Base-by-base conservation (phyloP, 345 rosid species). In the Psidium friedrichsthalianum region DNA sequence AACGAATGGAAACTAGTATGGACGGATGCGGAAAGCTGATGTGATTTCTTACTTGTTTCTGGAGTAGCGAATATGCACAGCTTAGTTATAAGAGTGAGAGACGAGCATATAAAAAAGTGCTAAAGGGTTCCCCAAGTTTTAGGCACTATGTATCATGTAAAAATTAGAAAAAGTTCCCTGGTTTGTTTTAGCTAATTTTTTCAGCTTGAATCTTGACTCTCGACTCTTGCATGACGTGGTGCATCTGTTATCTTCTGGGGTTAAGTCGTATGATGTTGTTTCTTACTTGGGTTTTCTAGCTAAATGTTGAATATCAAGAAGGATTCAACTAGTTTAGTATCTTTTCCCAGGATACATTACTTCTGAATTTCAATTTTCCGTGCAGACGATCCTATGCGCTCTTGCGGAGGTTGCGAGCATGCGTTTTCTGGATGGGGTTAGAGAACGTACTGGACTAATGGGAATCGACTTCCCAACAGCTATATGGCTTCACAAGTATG, bases 401-500 rank as follows among this genome's bases (percentile, higher is more conserved):
- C 86, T 97, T 74, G 94, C 95, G 24, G 99, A 97, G 88, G 94
- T 95, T 88, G 91, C 91, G 88, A 93, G 98, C 91, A 95, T 90
- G 94, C 94, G 98, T 82, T 92, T 93, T 87, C 89, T 95, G 87
- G 88, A 92, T 85, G 98, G 99, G 78, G 83, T 89, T 88, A 89
- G 89, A 86, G 88, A 84, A 18, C 91, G 90, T 78, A 87, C 84
- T 64, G 99, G 99, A 86, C 51, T 97, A 59, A 93, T 95, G 92
- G 98, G 98, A 86, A 91, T 97, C 25, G 96, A 95, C 87, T 92
- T 93, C 90, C 86, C 96, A 47, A 92, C 92, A 64, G 98, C 96
- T 78, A 86, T 88, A 89, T 95, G 99, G 99, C 94, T 97, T 91
- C 91, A 92, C 93, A 90, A 85, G 99, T 96, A 91, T 86, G 96